These are phyloP conservation scores for Starmerella kuoi DNA, from an alignment of 805 yeast species.

Conservation along the genomic window DNA sequence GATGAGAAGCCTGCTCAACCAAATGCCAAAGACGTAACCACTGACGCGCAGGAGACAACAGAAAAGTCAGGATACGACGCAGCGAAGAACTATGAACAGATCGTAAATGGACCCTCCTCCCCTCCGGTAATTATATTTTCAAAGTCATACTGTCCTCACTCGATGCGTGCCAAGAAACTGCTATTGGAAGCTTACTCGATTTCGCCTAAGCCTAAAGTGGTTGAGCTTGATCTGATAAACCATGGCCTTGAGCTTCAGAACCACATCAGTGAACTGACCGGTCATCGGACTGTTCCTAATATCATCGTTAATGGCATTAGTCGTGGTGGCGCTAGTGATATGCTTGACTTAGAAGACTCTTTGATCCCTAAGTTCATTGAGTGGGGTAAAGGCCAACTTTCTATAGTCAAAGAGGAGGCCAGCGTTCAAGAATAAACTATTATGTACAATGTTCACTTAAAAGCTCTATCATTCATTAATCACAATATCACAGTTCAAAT, in stretches of 20 bases:
- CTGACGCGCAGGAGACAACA: no score
- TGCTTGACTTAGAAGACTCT: constrained; percentile 45
- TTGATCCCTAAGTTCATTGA: constrained; percentile 40
- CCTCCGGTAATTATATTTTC: constrained; percentile 37
- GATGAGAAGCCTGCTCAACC: no score
- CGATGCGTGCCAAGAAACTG: constrained; percentile 56
- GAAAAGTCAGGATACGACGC: constrained; percentile 13
- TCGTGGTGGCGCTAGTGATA: constrained; percentile 84
- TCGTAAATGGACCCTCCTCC: constrained; percentile 3
- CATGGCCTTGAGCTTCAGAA: constrained; percentile 67
- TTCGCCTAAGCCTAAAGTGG: constrained; percentile 57
- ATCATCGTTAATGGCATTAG: constrained; percentile 61
- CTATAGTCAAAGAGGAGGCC: constrained; percentile 14
- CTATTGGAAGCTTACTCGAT: constrained; percentile 52
- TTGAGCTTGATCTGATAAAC: constrained; percentile 72
- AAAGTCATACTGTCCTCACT: constrained; percentile 57
- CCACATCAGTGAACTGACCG: constrained; percentile 54
- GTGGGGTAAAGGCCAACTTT: constrained; percentile 37
- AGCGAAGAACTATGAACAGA: constrained; percentile 3
- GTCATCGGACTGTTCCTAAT: constrained; percentile 85
- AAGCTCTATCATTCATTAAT: no score
- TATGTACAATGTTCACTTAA: no score
- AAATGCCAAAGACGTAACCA: no score
- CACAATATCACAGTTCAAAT: no score
- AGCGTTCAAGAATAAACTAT: not conserved